Base-by-base conservation (phyloP, 1,284 basidiomycete species). In the Apiotrichum gracile region DNA sequence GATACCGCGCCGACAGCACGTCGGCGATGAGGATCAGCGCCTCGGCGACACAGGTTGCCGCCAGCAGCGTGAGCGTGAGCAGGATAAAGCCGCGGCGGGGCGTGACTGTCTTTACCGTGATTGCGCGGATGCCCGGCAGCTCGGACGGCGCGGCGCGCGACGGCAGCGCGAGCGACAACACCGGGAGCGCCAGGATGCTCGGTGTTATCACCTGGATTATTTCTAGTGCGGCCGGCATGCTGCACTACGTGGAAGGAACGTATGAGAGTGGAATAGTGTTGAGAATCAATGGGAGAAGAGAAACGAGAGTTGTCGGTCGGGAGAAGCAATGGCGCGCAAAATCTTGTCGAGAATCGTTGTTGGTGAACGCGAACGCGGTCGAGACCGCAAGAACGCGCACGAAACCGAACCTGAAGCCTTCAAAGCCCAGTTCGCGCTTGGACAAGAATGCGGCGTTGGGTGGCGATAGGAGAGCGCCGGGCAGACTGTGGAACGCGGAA, bases 21-120 rank as follows among this genome's bases (percentile, higher is more conserved):
- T 63, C 63, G 7, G 54, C 57, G 24, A 65, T 54, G 37, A 69
- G 60, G 19, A 68, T 40, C 16, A 49, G 50, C 12, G 56, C 62
- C 33, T 70, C 70, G 22, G 59, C 44, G 16, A 63, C 59, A 16
- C 55, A 56, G 1, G 67, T 62, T 12, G 63, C 25, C 1, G 66
- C 63, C 31, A 72, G 63, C 13, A 62, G 45, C 46, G 55, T 26
- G 24, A 73, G 62, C 16, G 53, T 29, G n/a, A 66, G 54, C 38
- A 67, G 61, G 37, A 69, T 69, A 47, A 61, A 58, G 1, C 60
- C 55, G 22, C 69, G 63, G 8, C 72, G 62, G 27, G 69, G 69
- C n/a, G 64, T 66, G 33, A 70, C 62, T 14, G 49, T 61, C 39
- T 67, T 64, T 50, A 72, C 52, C 1, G 65, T 69, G 55, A 72